Evolutionary conservation across 371 early-diverging fungal species (phyloP), one percentile per base, ranked within the genome.

Genomic region (Cokeromyces recurvatus): DNA sequence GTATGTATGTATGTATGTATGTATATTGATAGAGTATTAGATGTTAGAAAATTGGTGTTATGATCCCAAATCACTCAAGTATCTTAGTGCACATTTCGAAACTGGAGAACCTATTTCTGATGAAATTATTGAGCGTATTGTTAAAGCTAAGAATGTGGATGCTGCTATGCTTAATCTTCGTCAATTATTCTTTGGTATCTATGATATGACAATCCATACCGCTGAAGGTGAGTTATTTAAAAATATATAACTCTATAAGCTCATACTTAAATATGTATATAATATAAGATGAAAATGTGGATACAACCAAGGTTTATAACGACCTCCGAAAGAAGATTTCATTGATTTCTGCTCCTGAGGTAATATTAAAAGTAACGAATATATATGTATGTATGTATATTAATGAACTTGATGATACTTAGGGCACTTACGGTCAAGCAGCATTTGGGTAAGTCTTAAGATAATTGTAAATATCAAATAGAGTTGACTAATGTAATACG

Each of bases 1-100:
- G n/a, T n/a, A n/a, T n/a, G n/a, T n/a, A n/a, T n/a, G n/a, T n/a
- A 21, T 27, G 14, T 29, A 14, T 38, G 9, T 1, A 23, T 10
- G n/a, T 12, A 34, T n/a, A 31, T n/a, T 15, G 20, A 19, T 29
- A 8, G 10, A 14, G 0, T 14, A 16, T 36, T 43, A 72, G 62
- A 75, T 75, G 75, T 54, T 71, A 43, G 74, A 74, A 47, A 74
- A 74, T 62, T 93, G 94, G 94, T 84, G 88, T 46, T 93, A 87
- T 78, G 89, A 91, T 48, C 68, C 77, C 14, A 64, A 77, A 17
- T 81, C 85, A 8, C 71, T 94, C 43, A 74, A 78, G 38, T 64
- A 67, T 17, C 74, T 94, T 31, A 82, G 87, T 9, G 65, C 79
- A 34, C 92, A 94, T 52, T 83, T 84, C 62, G 60, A 79, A 37